Evolutionary conservation across 106 monocot species (phyloP).

Genomic region (Platanthera guangdongensis): DNA sequence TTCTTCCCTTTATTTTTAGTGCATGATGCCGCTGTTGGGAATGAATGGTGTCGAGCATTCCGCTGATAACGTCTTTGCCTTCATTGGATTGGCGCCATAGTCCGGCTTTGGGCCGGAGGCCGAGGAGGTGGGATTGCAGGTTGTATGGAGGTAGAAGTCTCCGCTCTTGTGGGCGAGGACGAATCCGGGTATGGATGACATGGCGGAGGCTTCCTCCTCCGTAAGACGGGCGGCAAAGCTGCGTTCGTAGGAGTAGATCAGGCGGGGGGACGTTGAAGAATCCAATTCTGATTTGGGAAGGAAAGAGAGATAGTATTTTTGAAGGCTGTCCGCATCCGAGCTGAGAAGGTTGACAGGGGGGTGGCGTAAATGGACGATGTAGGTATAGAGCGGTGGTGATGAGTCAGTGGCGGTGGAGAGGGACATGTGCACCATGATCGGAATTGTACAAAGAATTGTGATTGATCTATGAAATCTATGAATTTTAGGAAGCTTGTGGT

Average conservation of each 20-base stretch:
- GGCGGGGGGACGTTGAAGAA: neutral
- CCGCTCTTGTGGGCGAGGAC: constrained; percentile 1
- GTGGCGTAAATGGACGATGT: constrained; percentile 14
- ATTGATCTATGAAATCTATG: no score
- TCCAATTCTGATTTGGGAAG: neutral
- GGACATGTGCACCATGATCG: no score
- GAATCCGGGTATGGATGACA: constrained; percentile 14
- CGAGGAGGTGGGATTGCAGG: constrained; percentile 28
- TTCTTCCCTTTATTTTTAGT: no score
- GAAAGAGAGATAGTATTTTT: constrained; percentile 6
- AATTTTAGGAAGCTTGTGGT: no score
- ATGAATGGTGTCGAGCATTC: constrained; percentile 22
- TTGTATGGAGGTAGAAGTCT: constrained; percentile 9
- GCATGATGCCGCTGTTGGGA: no score
- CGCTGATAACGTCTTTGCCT: constrained; percentile 24
- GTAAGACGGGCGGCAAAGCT: constrained; percentile 18
- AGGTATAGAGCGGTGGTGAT: neutral
- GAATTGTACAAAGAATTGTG: no score
- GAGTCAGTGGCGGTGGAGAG: no score
- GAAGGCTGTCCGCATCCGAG: neutral
- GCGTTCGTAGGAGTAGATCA: constrained; percentile 11
- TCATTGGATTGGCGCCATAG: constrained; percentile 2
- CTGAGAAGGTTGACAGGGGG: neutral
- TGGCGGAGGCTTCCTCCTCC: constrained; percentile 1
- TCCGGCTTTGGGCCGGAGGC: neutral